Evolutionary conservation across 441 rosid species (phyloP).

Genomic region (Brassica balearica): DNA sequence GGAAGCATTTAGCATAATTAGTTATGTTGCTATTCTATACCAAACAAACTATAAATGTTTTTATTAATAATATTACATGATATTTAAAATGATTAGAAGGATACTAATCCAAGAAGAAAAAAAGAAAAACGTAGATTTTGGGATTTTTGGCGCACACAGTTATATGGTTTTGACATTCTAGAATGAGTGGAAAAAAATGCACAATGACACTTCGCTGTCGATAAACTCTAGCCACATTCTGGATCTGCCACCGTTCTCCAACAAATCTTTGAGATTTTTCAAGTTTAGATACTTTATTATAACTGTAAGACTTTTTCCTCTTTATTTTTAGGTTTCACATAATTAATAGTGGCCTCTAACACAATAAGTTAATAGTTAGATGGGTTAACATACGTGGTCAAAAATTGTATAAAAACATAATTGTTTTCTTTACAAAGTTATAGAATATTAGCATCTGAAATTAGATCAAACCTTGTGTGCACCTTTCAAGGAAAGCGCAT

Average conservation of each 20-base stretch:
- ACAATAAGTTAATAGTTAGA: not conserved
- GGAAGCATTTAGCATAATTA: not conserved
- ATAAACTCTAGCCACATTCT: not conserved
- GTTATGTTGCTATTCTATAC: slow-evolving; percentile 8
- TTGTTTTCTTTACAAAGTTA: not conserved
- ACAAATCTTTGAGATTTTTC: not conserved
- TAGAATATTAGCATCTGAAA: not conserved
- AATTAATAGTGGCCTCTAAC: not conserved
- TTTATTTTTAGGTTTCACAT: not conserved
- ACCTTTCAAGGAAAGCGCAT: slow-evolving; percentile 15
- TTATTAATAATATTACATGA: not conserved
- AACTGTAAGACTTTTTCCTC: not conserved
- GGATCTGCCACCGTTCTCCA: not conserved
- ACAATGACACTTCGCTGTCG: not conserved
- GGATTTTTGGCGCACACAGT: not conserved
- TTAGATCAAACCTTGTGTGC: not conserved
- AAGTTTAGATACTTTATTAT: not conserved
- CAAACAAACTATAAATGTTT: not conserved
- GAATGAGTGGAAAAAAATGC: not conserved
- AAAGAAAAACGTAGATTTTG: not conserved
- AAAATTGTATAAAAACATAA: not conserved
- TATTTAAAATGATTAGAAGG: not conserved
- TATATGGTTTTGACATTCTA: not conserved
- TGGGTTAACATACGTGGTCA: not conserved
- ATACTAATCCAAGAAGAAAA: not conserved